Evolutionary conservation across 2,329 filamentous ascomycete genomes (phyloP).

Genomic region (Aspergillus novoparasiticus): DNA sequence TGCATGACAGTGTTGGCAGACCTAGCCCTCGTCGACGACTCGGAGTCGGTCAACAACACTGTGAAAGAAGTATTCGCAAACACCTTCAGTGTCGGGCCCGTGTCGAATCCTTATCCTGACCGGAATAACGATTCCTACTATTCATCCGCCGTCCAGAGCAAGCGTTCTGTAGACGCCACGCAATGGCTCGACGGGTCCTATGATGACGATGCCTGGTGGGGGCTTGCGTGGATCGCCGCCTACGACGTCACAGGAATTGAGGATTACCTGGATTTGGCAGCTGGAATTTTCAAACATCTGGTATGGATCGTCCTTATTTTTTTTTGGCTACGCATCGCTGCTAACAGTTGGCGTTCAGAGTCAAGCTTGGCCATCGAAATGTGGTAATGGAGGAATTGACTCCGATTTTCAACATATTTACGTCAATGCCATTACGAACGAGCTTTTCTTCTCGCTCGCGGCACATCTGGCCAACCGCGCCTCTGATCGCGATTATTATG

Average conservation of each 20-base stretch:
- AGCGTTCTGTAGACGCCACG: constrained; percentile 21
- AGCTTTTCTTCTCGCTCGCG: constrained; percentile 58
- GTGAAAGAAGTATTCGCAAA: constrained; percentile 48
- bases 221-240: constrained; percentile 56
- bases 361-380: constrained; percentile 46
- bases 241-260: constrained; percentile 54
- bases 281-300: constrained; percentile 54
- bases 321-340: constrained; percentile 1
- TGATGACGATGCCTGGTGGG: constrained; percentile 59
- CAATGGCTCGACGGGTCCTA: constrained; percentile 41
- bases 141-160: background rate
- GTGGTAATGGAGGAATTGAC: constrained; percentile 51
- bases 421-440: constrained; percentile 59
- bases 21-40: constrained; percentile 41
- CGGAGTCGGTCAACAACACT: constrained; percentile 30
- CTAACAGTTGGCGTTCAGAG: constrained; percentile 16
- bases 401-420: constrained; percentile 51
- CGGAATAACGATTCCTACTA: constrained; percentile 9
- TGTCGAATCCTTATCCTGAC: constrained; percentile 23
- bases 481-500: constrained; percentile 41
- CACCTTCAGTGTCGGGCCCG: constrained; percentile 37
- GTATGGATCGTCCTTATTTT: constrained; percentile 17
- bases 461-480: constrained; percentile 59
- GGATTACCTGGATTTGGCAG: constrained; percentile 50
- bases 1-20: constrained; percentile 65